These are phyloP conservation scores for Ogataea neopini DNA, from an alignment of 805 yeast species.

Conservation along the genomic window DNA sequence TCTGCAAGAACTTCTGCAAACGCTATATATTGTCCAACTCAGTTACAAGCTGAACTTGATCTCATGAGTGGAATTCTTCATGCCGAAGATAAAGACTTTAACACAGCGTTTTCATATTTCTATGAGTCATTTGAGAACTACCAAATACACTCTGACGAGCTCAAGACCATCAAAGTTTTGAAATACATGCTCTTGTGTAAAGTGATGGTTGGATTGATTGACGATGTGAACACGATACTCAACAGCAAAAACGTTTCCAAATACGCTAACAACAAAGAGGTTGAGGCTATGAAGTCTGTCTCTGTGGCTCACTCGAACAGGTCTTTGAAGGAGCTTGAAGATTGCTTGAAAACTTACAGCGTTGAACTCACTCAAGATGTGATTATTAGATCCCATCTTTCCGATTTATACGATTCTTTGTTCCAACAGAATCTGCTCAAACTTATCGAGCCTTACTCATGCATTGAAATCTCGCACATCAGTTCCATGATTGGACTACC, in stretches of 20 bases:
- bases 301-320: constrained; percentile 88
- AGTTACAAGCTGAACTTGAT: constrained; percentile 90
- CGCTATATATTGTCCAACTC: constrained; percentile 92
- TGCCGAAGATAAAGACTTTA: constrained; percentile 95
- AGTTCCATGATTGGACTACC: constrained; percentile 88
- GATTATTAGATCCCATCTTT: constrained; percentile 87
- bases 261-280: constrained; percentile 64
- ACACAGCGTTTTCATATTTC: constrained; percentile 93
- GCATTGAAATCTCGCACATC: constrained; percentile 90
- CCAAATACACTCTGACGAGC: constrained; percentile 49
- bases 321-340: constrained; percentile 87
- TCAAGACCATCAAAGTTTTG: constrained; percentile 58
- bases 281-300: constrained; percentile 95
- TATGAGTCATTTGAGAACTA: constrained; percentile 94
- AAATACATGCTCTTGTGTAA: constrained; percentile 92
- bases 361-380: constrained; percentile 81
- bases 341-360: constrained; percentile 69
- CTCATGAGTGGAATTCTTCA: constrained; percentile 93
- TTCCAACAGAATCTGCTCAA: constrained; percentile 91
- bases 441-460: constrained; percentile 93
- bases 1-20: constrained; percentile 98
- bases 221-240: constrained; percentile 80
- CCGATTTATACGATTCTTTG: constrained; percentile 88
- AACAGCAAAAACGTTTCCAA: constrained; percentile 55
- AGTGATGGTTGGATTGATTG: constrained; percentile 85